A percentile compares a stretch with the other conserved stretches of the same genome.
These are phyloP conservation scores for Wickerhamomyces sp. DNA, from an alignment of 1,139 yeast species.

Conservation along the genomic window DNA sequence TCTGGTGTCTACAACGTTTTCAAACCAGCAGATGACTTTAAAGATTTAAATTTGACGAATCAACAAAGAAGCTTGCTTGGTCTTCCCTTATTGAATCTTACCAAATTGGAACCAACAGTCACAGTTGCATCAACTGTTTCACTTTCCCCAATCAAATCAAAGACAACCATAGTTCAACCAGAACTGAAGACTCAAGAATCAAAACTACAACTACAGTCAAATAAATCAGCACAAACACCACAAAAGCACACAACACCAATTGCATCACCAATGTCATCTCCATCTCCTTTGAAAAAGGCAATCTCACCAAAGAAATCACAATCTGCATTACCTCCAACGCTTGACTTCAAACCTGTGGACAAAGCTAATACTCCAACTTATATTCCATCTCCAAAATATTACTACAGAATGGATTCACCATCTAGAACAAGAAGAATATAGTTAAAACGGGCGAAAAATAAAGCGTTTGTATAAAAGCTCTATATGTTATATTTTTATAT, in stretches of 20 bases:
- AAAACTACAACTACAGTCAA: constrained; percentile 2
- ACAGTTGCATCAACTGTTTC: constrained; percentile 21
- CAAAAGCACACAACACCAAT: constrained; percentile 14
- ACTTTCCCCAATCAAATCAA: constrained; percentile 18
- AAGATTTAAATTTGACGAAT: constrained; percentile 36
- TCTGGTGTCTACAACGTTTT: constrained; percentile 31
- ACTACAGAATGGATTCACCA: constrained; percentile 38
- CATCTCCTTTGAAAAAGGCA: constrained; percentile 14
- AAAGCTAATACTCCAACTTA: constrained; percentile 25
- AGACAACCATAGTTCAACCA: constrained; percentile 4
- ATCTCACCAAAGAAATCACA: constrained; percentile 6
- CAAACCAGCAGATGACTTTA: constrained; percentile 31
- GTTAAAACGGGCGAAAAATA: background rate
- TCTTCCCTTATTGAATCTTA: constrained; percentile 26
- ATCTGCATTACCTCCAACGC: background rate
- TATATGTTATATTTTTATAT: constrained; percentile 14
- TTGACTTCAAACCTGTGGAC: constrained; percentile 3
- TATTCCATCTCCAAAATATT: constrained; percentile 37
- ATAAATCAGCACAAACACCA: constrained; percentile 13
- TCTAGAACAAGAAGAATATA: constrained; percentile 29
- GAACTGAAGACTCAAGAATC: constrained; percentile 1
- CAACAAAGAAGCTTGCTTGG: constrained; percentile 40
- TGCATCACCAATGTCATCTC: constrained; percentile 25
- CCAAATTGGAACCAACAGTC: constrained; percentile 25
- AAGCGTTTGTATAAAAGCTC: background rate